These are phyloP conservation scores for Metschnikowia henanensis DNA, from an alignment of 805 yeast species.

Conservation along the genomic window DNA sequence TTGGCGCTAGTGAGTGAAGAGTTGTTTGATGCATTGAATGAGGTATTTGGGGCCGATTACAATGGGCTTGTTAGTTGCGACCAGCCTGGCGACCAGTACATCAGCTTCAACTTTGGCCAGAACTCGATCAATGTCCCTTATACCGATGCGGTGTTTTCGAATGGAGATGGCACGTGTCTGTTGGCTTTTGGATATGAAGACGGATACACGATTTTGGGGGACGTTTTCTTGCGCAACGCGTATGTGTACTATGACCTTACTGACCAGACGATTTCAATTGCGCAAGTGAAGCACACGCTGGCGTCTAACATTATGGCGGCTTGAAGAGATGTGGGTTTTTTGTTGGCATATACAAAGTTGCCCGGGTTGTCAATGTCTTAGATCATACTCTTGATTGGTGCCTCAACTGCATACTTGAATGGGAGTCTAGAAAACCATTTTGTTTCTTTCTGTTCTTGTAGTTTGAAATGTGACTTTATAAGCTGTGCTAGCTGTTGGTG, in stretches of 20 bases:
- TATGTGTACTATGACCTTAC: slow-evolving; percentile 20
- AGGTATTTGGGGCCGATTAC: slow-evolving; percentile 4
- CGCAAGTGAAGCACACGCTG: slow-evolving; percentile 14
- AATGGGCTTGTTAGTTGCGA: slow-evolving; percentile 14
- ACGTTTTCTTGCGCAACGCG: slow-evolving; percentile 20
- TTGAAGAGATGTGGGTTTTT: neutral
- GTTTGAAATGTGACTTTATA: no score
- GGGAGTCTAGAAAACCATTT: no score
- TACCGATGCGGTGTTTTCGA: slow-evolving; percentile 10
- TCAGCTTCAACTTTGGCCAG: slow-evolving; percentile 13
- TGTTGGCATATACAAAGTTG: no score
- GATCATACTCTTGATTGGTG: no score
- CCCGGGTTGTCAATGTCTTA: no score
- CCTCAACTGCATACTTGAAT: no score
- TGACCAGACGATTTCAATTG: slow-evolving; percentile 17
- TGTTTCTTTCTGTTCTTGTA: no score
- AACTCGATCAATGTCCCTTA: slow-evolving; percentile 12
- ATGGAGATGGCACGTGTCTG: slow-evolving; percentile 12
- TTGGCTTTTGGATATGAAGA: slow-evolving; percentile 14
- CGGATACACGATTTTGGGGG: slow-evolving; percentile 17
- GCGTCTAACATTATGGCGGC: slow-evolving; percentile 15
- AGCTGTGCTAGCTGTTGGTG: no score
- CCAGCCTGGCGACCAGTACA: slow-evolving; percentile 17
- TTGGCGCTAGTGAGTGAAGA: slow-evolving; percentile 12
- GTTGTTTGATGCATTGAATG: slow-evolving; percentile 9